Percentiles rank a stretch among this genome's conserved stretches.
phyloP scores from a whole-genome alignment of 805 yeast genomes.

The Wickerhamiella domercqiae region DNA sequence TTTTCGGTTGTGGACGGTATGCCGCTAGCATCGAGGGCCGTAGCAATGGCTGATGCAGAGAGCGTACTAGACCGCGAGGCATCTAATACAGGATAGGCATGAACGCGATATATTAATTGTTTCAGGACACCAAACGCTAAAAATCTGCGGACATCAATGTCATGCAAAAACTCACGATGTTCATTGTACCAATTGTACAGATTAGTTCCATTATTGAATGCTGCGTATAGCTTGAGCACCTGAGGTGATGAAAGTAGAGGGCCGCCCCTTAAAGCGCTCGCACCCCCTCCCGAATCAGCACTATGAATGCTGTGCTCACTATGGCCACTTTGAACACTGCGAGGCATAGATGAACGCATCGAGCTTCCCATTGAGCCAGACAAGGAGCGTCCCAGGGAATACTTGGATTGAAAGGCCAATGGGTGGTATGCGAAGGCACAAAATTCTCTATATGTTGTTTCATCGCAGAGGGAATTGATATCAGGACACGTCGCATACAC shows the following conservation, averaged over 20 bases:
- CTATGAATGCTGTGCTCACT: not conserved
- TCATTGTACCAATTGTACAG: conserved; percentile 70
- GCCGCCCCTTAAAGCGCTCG: not conserved
- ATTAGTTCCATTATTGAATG: conserved; percentile 62
- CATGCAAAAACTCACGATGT: conserved; percentile 39
- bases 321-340: too few relatives aligned
- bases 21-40: conserved; percentile 2
- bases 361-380: not conserved
- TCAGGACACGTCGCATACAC: conserved; percentile 79
- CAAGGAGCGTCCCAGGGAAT: not conserved
- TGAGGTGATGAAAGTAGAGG: conserved; percentile 9
- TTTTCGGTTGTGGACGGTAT: conserved; percentile 1
- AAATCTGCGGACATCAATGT: conserved; percentile 72
- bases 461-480: conserved; percentile 49
- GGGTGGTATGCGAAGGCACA: conserved; percentile 58
- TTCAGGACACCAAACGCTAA: conserved; percentile 74
- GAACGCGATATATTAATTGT: conserved; percentile 67
- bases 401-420: not conserved
- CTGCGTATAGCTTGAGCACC: conserved; percentile 57
- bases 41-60: conserved; percentile 3
- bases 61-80: conserved; percentile 3
- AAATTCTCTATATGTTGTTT: conserved; percentile 68
- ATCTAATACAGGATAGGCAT: conserved; percentile 52
- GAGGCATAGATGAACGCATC: not conserved
- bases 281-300: not conserved